Evolutionary conservation across 305 asterid species (phyloP), one percentile per base, ranked within the genome.

Genomic region (Rubia occidens): DNA sequence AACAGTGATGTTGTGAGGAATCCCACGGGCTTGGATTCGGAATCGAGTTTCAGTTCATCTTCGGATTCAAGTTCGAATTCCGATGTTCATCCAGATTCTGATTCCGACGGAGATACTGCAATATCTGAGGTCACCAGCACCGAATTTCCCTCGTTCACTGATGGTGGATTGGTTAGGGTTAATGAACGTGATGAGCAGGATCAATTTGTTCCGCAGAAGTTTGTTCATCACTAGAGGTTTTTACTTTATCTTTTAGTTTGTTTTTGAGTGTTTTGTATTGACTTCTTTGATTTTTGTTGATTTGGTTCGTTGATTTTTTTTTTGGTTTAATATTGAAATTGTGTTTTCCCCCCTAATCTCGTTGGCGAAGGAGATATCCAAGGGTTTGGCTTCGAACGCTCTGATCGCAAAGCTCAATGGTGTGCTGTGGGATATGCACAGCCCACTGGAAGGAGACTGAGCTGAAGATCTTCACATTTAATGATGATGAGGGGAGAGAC

Each of bases 401-500:
- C 42, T 61, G 66, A 61, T 61, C 15, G 66, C 66, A 0, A 61
- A 15, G 13, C 47, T 61, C 18, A 37, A 35, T 35, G 66, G 66
- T 2, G 66, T 61, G 47, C 66, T 61, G 26, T 61, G 66, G 66
- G 66, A 61, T 18, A 61, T 61, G 66, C 21, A 61, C 40, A 14
- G 66, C 26, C 66, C 56, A 15, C 21, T 51, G 56, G 56, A 51
- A 51, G 56, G 21, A 15, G 56, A 51, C 21, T 51, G 99, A 83
- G 76, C 92, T 94, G 4, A 87, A 76, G 81, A 69, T 94, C 68
- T 90, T 89, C 58, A 86, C 83, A 0, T 94, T 94, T 72, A 95
- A 90, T 8, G 77, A 77, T 20, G 91, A 86, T 51, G 97, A 90
- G 82, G 99, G 99, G 2, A 64, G 68, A 39, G 67, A 61, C 42